These are phyloP conservation scores for Pyrenophora graminea DNA, from an alignment of 2,329 filamentous ascomycete species.

Conservation along the genomic window DNA sequence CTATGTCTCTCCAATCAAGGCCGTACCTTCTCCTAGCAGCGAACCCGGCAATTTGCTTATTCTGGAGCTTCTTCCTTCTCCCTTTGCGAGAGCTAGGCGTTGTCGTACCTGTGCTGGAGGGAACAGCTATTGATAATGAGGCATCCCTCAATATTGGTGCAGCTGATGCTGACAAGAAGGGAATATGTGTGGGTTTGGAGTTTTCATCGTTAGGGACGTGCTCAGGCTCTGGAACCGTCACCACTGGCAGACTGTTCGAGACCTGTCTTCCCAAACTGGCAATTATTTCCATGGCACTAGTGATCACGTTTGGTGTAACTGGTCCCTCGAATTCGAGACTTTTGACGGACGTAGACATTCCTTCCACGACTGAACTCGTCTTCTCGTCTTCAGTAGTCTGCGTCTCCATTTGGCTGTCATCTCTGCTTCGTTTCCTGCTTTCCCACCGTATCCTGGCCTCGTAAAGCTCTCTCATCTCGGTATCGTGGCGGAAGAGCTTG, in stretches of 20 bases:
- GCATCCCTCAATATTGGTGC: not conserved
- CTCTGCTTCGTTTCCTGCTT: conserved; percentile 12
- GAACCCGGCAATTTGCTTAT: conserved; percentile 32
- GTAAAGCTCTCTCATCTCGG: conserved; percentile 57
- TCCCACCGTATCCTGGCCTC: conserved; percentile 17
- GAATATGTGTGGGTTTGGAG: not conserved
- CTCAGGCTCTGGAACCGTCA: too few relatives aligned
- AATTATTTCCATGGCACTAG: not conserved
- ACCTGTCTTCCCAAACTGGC: not conserved
- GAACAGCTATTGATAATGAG: not conserved
- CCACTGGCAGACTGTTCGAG: not conserved
- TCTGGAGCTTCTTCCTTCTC: conserved; percentile 10
- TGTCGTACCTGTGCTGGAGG: not conserved
- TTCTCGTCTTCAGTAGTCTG: conserved; percentile 7
- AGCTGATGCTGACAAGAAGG: not conserved
- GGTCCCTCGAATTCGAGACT: not conserved
- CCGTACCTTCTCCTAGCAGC: conserved; percentile 37
- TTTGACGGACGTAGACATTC: too few relatives aligned
- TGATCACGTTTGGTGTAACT: not conserved
- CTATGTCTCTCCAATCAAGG: conserved; percentile 49
- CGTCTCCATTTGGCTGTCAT: conserved; percentile 21
- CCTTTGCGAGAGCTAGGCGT: not conserved
- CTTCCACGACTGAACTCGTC: not conserved
- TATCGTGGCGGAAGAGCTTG: conserved; percentile 67
- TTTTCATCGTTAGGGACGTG: not conserved